These are phyloP conservation scores for Umbilicus rupestris DNA, from an alignment of 164 flowering plant genomes.

Conservation along the genomic window DNA sequence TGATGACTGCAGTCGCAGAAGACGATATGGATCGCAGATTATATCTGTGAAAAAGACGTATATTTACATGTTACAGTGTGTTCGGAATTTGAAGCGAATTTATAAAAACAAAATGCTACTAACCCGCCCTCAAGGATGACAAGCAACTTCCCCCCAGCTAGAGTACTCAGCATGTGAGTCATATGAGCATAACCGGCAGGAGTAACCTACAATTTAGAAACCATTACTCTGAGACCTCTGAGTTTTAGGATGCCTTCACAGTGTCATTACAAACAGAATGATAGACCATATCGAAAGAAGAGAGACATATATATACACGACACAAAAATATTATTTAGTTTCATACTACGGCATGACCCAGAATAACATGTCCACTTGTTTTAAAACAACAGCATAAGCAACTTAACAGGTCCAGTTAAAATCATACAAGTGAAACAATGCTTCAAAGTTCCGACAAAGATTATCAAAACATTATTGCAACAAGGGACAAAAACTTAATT, in stretches of 20 bases:
- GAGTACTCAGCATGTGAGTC: constrained; percentile 60
- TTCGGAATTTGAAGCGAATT: not conserved
- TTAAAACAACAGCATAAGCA: too few relatives aligned
- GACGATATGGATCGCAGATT: constrained; percentile 94
- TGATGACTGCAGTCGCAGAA: constrained; percentile 80
- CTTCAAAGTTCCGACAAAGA: not conserved
- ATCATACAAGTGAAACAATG: too few relatives aligned
- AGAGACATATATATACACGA: too few relatives aligned
- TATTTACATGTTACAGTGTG: not conserved
- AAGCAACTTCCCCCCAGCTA: constrained; percentile 78
- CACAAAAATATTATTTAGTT: too few relatives aligned
- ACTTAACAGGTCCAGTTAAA: too few relatives aligned
- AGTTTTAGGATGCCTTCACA: too few relatives aligned
- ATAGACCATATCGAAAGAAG: too few relatives aligned
- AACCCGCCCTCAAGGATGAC: constrained; percentile 99
- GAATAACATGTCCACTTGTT: too few relatives aligned
- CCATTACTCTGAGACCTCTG: too few relatives aligned
- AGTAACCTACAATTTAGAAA: constrained; percentile 49
- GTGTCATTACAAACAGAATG: too few relatives aligned
- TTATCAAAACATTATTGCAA: not conserved
- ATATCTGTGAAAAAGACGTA: constrained; percentile 46
- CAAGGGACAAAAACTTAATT: not conserved
- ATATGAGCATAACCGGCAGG: constrained; percentile 85
- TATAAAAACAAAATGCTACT: constrained; percentile 21
- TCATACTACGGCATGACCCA: too few relatives aligned